A percentile compares a stretch with the other conserved stretches of the same genome.
phyloP scores from a whole-genome alignment of 805 yeast genomes.

The Kluyveromyces aestuarii region DNA sequence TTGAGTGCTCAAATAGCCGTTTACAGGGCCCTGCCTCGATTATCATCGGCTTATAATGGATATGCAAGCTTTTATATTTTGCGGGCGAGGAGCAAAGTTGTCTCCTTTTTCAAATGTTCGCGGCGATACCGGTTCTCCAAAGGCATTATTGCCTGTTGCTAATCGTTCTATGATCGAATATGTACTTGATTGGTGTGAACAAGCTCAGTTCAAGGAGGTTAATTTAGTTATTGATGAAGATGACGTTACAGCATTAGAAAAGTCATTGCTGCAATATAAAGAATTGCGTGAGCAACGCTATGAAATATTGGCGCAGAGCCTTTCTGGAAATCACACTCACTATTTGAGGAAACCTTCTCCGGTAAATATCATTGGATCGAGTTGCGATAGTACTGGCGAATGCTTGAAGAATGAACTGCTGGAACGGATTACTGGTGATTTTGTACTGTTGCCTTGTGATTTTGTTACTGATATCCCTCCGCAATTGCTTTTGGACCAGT shows the following conservation, averaged over 20 bases:
- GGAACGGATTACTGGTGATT: slow-evolving; percentile 37
- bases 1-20: not conserved
- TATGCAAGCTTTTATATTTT: slow-evolving; percentile 81
- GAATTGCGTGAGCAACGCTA: slow-evolving; percentile 30
- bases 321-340: slow-evolving; percentile 19
- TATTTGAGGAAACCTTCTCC: slow-evolving; percentile 27
- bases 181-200: slow-evolving; percentile 88
- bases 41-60: slow-evolving; percentile 45
- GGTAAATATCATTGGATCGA: slow-evolving; percentile 36
- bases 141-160: slow-evolving; percentile 84
- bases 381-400: slow-evolving; percentile 53
- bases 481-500: slow-evolving; percentile 74
- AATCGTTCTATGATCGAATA: slow-evolving; percentile 82
- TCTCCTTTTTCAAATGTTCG: slow-evolving; percentile 60
- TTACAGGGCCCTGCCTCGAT: not conserved
- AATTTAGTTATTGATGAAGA: slow-evolving; percentile 51
- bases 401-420: slow-evolving; percentile 41
- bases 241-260: slow-evolving; percentile 38
- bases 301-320: slow-evolving; percentile 16
- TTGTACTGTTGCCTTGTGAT: slow-evolving; percentile 89
- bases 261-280: slow-evolving; percentile 41
- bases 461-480: slow-evolving; percentile 90
- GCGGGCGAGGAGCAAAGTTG: slow-evolving; percentile 74
- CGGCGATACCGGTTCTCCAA: slow-evolving; percentile 53
- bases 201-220: slow-evolving; percentile 65